Evolutionary conservation across 2,329 filamentous ascomycete genomes (phyloP).

Genomic region (Alternaria sp.): DNA sequence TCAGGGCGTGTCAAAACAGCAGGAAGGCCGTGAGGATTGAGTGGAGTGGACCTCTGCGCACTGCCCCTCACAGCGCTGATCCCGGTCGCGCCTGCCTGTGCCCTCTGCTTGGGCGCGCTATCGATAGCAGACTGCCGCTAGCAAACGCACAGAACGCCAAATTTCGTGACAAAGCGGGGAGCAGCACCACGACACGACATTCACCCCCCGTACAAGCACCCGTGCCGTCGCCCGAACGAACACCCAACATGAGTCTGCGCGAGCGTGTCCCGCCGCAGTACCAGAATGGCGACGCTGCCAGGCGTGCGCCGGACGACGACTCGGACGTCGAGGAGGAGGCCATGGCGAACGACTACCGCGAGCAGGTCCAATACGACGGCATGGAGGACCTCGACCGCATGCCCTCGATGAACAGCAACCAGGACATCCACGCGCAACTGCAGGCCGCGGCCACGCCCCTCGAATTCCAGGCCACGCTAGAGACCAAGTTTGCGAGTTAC

Average conservation of each 20-base stretch:
- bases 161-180: slow-evolving; percentile 18
- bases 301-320: slow-evolving; percentile 67
- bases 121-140: slow-evolving; percentile 26
- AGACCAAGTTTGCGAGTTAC: slow-evolving; percentile 98
- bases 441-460: slow-evolving; percentile 91
- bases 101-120: slow-evolving; percentile 8
- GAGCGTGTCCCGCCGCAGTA: slow-evolving; percentile 32
- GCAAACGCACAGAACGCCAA: slow-evolving; percentile 25
- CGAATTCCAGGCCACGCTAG: slow-evolving; percentile 93
- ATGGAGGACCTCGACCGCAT: slow-evolving; percentile 81
- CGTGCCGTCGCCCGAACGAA: slow-evolving; percentile 10
- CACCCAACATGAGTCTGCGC: slow-evolving; percentile 29
- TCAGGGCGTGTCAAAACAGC: neutral
- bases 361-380: slow-evolving; percentile 93
- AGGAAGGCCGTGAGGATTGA: neutral
- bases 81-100: slow-evolving; percentile 1
- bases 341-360: slow-evolving; percentile 89
- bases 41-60: neutral
- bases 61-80: neutral
- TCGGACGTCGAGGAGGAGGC: slow-evolving; percentile 97
- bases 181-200: slow-evolving; percentile 20
- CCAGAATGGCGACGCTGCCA: slow-evolving; percentile 50
- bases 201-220: slow-evolving; percentile 6
- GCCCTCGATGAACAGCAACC: slow-evolving; percentile 67
- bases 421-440: slow-evolving; percentile 92